These are phyloP conservation scores for Xylaria grammica DNA, from an alignment of 495 filamentous ascomycete species.

Conservation along the genomic window DNA sequence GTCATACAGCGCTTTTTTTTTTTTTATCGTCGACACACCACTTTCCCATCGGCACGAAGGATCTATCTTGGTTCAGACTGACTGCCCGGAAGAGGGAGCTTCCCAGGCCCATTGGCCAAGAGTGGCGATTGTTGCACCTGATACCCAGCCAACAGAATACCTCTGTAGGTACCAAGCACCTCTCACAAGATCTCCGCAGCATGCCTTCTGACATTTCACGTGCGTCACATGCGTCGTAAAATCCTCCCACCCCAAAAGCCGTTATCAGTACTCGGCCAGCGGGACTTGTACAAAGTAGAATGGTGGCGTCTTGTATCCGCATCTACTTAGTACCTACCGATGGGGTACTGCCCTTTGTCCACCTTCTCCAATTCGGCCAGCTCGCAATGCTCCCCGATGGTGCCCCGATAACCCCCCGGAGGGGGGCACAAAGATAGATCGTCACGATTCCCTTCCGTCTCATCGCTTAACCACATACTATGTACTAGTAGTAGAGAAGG, in stretches of 20 bases:
- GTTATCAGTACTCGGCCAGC: slow-evolving; percentile 8
- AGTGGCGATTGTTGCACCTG: slow-evolving; percentile 1
- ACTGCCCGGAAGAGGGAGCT: background rate
- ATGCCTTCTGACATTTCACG: slow-evolving; percentile 20
- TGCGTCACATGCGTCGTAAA: slow-evolving; percentile 16
- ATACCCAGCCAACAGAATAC: too few relatives aligned
- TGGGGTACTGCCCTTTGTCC: background rate
- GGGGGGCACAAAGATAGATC: background rate
- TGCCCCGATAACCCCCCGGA: background rate
- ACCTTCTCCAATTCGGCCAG: slow-evolving; percentile 1
- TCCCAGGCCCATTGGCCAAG: slow-evolving; percentile 4
- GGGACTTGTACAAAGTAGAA: too few relatives aligned
- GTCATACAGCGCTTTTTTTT: slow-evolving; percentile 2
- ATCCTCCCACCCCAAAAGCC: background rate
- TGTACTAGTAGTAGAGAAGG: too few relatives aligned
- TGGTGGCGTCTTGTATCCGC: too few relatives aligned
- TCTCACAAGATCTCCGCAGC: slow-evolving; percentile 19
- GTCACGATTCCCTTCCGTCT: background rate
- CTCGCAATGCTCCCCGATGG: background rate
- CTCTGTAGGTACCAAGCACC: too few relatives aligned
- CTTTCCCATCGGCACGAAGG: too few relatives aligned
- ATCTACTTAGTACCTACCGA: background rate
- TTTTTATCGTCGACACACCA: slow-evolving; percentile 1
- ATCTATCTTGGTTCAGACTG: background rate
- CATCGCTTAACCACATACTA: too few relatives aligned